phyloP scores from a whole-genome alignment of 2,329 filamentous ascomycete genomes.

The Fusarium xylarioides region DNA sequence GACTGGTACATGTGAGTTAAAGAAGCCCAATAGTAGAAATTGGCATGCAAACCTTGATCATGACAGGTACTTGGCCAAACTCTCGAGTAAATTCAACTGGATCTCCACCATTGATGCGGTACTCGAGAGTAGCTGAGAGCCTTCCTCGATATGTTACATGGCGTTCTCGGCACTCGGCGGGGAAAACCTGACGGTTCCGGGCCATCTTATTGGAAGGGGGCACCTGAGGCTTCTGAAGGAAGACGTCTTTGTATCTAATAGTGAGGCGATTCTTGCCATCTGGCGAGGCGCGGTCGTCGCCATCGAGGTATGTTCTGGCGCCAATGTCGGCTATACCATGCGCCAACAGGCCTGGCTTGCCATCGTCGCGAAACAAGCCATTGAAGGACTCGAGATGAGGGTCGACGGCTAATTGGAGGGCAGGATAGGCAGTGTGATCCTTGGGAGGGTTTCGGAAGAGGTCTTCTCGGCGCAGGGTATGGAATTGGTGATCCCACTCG shows the following conservation, averaged over 20 bases:
- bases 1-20: constrained; percentile 62
- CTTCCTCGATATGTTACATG: constrained; percentile 92
- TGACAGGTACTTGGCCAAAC: constrained; percentile 88
- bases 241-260: constrained; percentile 82
- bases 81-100: constrained; percentile 85
- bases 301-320: constrained; percentile 86
- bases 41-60: constrained; percentile 77
- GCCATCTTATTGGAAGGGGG: constrained; percentile 86
- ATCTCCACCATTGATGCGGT: constrained; percentile 85
- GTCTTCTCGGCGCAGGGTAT: constrained; percentile 85
- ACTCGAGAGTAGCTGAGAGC: constrained; percentile 84
- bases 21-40: not conserved
- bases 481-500: constrained; percentile 85
- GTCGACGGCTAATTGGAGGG: constrained; percentile 83
- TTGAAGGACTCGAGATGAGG: constrained; percentile 98
- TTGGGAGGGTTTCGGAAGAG: constrained; percentile 90
- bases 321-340: constrained; percentile 89
- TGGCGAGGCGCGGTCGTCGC: constrained; percentile 69
- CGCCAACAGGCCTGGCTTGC: constrained; percentile 67
- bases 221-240: constrained; percentile 82
- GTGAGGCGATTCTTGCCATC: constrained; percentile 77
- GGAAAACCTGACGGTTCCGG: constrained; percentile 84
- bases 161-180: constrained; percentile 92
- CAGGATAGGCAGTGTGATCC: constrained; percentile 87
- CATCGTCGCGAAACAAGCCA: constrained; percentile 79